phyloP scores from a whole-genome alignment of 306 rosid genomes.

The Rosa lucieae region DNA sequence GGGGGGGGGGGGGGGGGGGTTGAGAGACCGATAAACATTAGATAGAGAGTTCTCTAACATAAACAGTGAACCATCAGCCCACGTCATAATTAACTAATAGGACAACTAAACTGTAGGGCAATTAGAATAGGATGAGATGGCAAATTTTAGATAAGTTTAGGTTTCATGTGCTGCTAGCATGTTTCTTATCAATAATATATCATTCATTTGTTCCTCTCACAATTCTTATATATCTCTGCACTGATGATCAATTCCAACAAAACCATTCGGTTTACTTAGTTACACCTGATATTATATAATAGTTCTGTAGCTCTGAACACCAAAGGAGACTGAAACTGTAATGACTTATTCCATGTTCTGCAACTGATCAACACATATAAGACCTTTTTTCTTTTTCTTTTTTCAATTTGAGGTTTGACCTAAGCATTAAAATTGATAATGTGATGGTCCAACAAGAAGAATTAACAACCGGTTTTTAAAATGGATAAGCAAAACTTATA shows the following conservation, averaged over 20 bases:
- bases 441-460: not conserved
- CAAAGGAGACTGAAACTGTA: not conserved
- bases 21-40: not conserved
- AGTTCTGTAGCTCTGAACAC: not conserved
- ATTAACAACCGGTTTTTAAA: not conserved
- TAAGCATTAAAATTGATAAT: too few relatives aligned
- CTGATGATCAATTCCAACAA: not conserved
- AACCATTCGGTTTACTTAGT: not conserved
- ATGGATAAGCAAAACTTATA: not conserved
- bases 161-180: not conserved
- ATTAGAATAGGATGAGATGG: not conserved
- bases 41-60: not conserved
- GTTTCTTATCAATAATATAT: not conserved
- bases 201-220: not conserved
- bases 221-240: not conserved
- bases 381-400: not conserved
- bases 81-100: not conserved
- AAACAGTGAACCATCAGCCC: not conserved
- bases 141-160: not conserved
- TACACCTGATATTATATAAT: not conserved
- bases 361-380: constrained; percentile 1
- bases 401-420: too few relatives aligned
- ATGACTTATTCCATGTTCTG: not conserved
- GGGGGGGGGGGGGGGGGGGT: too few relatives aligned
- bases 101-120: constrained; percentile 20